A percentile compares a stretch with the other conserved stretches of the same genome.
These are phyloP conservation scores for Cyclotella choctawhatcheeana DNA, from an alignment of 108 stramenopile species.

Conservation along the genomic window DNA sequence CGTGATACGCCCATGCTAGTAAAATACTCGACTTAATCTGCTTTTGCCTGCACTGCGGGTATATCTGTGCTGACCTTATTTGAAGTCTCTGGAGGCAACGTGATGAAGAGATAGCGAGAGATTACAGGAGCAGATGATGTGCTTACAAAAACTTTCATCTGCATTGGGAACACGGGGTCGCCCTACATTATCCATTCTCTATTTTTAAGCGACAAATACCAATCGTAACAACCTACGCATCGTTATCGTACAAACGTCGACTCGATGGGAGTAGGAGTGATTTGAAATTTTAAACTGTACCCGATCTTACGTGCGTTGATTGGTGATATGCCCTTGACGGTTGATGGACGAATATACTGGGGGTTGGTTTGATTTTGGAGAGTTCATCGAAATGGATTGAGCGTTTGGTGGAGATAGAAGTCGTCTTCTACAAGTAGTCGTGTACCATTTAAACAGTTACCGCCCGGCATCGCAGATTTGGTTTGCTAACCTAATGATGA, in stretches of 20 bases:
- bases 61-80: too few relatives aligned
- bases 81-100: too few relatives aligned
- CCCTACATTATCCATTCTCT: constrained; percentile 52
- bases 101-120: too few relatives aligned
- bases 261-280: constrained; percentile 54
- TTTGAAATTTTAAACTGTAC: constrained; percentile 72
- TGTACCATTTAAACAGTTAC: too few relatives aligned
- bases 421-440: background rate
- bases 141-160: constrained; percentile 52
- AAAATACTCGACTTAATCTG: too few relatives aligned
- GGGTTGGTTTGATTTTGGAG: constrained; percentile 21
- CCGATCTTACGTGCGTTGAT: constrained; percentile 64
- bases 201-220: constrained; percentile 80
- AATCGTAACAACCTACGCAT: constrained; percentile 73
- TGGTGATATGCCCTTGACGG: constrained; percentile 11
- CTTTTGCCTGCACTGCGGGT: too few relatives aligned
- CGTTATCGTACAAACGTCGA: constrained; percentile 74
- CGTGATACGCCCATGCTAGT: too few relatives aligned
- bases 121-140: too few relatives aligned
- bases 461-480: too few relatives aligned
- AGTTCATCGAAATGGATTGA: constrained; percentile 33
- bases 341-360: constrained; percentile 31
- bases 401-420: constrained; percentile 23
- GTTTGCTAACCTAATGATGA: too few relatives aligned
- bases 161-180: constrained; percentile 23